Base-by-base conservation (phyloP, 2,329 filamentous ascomycete species). In the Dothistroma pini region DNA sequence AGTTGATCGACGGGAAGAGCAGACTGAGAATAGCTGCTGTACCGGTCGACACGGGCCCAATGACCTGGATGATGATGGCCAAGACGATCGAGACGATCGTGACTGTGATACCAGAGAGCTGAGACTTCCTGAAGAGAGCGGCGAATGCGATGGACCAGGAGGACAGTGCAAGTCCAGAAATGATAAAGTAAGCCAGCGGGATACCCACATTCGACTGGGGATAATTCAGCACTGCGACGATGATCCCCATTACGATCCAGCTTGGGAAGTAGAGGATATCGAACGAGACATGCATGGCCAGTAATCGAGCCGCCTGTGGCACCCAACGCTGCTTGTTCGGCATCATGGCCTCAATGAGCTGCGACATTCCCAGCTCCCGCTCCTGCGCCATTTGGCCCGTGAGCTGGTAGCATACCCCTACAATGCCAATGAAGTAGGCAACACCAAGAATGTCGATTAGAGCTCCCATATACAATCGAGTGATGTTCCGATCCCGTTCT, bases 321-420 rank as follows among this genome's bases (percentile, higher is more conserved):
- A 91, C 82, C 90, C 91, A 96, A 49, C 84, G 80, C 54, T 82
- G 82, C 58, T 83, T 82, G 58, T 90, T 90, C 0, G 90, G 89
- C 81, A 95, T 93, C 91, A 96, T 96, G 58, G 91, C 89, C 75
- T 97, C 93, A 49, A 97, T 86, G 31, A 97, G 80, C 64, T 92
- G 90, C 4, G 90, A 90, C 84, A 96, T 95, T 60, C 92, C 93
- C 16, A 86, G 81, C 77, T 97, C 93, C 59, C 93, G 82, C 76
- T 97, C 93, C 1, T 87, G 86, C 8, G 93, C 92, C 73, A 96
- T 88, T 69, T 93, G 86, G 9, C 93, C 93, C 0, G 91, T 90
- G 59, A 96, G 80, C 70, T 97, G 92, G 73, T 96, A 97, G 41
- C 88, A 88, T 29, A 96, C 84, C 58, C 90, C 91, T 51, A 95